Evolutionary conservation across 2,329 filamentous ascomycete genomes (phyloP).

Genomic region (Aspergillus sp.): DNA sequence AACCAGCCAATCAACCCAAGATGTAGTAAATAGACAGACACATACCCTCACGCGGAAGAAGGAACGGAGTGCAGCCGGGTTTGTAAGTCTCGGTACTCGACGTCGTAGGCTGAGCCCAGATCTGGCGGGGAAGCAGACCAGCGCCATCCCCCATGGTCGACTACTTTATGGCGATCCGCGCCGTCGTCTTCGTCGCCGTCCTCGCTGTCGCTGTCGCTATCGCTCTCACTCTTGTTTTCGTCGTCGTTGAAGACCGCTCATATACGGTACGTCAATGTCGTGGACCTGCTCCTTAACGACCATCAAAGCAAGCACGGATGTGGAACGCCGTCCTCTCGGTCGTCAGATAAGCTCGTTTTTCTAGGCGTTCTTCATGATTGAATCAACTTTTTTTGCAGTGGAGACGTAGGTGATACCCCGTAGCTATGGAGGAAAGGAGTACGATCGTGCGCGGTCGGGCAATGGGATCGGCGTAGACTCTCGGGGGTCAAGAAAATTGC

Average conservation of each 20-base stretch:
- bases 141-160: slow-evolving; percentile 27
- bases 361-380: neutral
- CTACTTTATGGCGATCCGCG: slow-evolving; percentile 8
- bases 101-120: slow-evolving; percentile 32
- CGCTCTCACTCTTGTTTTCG: neutral
- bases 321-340: neutral
- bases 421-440: neutral
- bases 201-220: neutral
- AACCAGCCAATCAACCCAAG: slow-evolving; percentile 3
- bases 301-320: neutral
- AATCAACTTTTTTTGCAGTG: neutral
- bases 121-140: slow-evolving; percentile 31
- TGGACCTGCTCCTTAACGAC: neutral
- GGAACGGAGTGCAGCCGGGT: slow-evolving; percentile 54
- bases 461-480: neutral
- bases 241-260: neutral
- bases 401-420: too few relatives aligned
- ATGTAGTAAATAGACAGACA: slow-evolving; percentile 25
- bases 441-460: neutral
- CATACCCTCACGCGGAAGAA: slow-evolving; percentile 51
- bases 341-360: neutral
- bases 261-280: slow-evolving; percentile 2
- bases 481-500: too few relatives aligned
- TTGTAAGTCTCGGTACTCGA: slow-evolving; percentile 28
- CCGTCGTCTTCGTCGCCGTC: slow-evolving; percentile 5